Evolutionary conservation across 2,329 filamentous ascomycete species (phyloP).

Genomic region (Aspergillus sp.): DNA sequence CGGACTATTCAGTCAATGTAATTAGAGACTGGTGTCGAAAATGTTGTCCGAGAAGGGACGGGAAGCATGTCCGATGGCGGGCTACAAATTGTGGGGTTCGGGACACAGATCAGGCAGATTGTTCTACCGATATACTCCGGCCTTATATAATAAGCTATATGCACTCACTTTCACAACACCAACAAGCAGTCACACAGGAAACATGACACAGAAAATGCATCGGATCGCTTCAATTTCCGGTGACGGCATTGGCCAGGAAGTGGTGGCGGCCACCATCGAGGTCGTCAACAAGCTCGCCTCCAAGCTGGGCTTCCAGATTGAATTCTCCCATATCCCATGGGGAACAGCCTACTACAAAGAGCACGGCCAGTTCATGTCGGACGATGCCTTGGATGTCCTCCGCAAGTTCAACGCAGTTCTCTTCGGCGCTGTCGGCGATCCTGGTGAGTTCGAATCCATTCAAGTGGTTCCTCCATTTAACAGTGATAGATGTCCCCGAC

Average conservation of each 20-base stretch:
- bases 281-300: slow-evolving; percentile 48
- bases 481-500: slow-evolving; percentile 51
- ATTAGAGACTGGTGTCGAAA: too few relatives aligned
- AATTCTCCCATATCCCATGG: slow-evolving; percentile 50
- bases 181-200: too few relatives aligned
- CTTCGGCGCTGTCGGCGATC: slow-evolving; percentile 61
- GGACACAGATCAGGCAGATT: slow-evolving; percentile 2
- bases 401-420: slow-evolving; percentile 56
- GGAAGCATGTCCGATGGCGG: too few relatives aligned
- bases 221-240: slow-evolving; percentile 59
- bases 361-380: slow-evolving; percentile 54
- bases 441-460: slow-evolving; percentile 37
- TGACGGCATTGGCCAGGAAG: slow-evolving; percentile 64
- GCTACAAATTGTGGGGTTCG: background rate
- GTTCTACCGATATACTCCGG: background rate
- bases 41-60: too few relatives aligned
- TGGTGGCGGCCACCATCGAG: slow-evolving; percentile 57
- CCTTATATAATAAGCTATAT: too few relatives aligned
- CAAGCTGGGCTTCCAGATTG: slow-evolving; percentile 47
- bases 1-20: too few relatives aligned
- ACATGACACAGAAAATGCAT: background rate
- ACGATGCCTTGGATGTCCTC: slow-evolving; percentile 51
- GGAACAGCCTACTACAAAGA: slow-evolving; percentile 45
- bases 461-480: background rate
- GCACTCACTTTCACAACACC: too few relatives aligned